Evolutionary conservation across 768 basidiomycete species (phyloP).

Genomic region (Porpolomopsis calyptriformis): DNA sequence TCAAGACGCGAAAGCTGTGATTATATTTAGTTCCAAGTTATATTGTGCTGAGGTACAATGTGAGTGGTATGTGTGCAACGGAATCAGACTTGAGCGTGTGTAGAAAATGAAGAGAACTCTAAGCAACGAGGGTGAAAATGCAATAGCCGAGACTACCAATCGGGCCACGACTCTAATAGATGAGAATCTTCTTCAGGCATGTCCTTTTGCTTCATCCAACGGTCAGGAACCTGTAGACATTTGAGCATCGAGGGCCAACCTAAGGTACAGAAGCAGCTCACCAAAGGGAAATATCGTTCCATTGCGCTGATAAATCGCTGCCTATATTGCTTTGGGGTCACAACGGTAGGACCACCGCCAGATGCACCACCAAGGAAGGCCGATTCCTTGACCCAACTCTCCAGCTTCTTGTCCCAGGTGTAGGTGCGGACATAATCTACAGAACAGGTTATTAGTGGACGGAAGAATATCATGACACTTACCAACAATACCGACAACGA

Average conservation of each 20-base stretch:
- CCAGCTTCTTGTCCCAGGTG: constrained; percentile 97
- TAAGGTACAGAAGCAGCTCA: constrained; percentile 24
- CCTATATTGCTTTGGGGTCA: constrained; percentile 91
- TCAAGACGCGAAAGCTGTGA: constrained; percentile 35
- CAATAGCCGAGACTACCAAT: constrained; percentile 34
- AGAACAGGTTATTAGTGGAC: constrained; percentile 2
- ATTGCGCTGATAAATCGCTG: constrained; percentile 79
- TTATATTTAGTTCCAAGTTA: background rate
- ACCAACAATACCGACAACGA: constrained; percentile 97
- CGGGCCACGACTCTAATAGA: constrained; percentile 51
- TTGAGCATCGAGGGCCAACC: background rate
- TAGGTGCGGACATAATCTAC: constrained; percentile 91
- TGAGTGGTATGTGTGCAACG: background rate
- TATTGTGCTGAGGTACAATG: background rate
- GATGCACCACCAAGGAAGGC: constrained; percentile 76
- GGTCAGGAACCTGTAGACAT: constrained; percentile 61
- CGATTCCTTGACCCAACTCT: constrained; percentile 97
- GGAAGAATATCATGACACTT: constrained; percentile 22
- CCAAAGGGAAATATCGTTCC: constrained; percentile 84
- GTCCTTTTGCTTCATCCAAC: constrained; percentile 85
- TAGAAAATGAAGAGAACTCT: too few relatives aligned
- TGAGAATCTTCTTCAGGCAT: constrained; percentile 64
- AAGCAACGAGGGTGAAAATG: background rate
- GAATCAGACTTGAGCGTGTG: too few relatives aligned
- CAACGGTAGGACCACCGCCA: constrained; percentile 90